Evolutionary conservation across 495 filamentous ascomycete genomes (phyloP).

Genomic region (Diplogelasinospora grovesii): DNA sequence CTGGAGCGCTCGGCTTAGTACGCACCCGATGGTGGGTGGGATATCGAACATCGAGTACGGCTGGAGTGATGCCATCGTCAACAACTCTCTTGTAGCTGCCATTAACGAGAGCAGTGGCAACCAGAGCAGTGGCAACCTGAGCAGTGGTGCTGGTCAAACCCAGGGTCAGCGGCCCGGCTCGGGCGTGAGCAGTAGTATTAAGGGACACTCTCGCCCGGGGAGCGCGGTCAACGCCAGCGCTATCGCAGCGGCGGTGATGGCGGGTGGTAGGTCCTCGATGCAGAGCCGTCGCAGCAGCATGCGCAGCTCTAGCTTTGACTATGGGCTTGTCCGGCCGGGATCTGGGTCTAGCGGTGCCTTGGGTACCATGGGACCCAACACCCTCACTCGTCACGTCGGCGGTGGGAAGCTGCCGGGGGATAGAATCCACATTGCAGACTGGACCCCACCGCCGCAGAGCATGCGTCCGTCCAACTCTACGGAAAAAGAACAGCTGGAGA

Average conservation of each 20-base stretch:
- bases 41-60: slow-evolving; percentile 97
- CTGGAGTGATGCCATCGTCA: slow-evolving; percentile 87
- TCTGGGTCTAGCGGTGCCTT: slow-evolving; percentile 65
- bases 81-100: slow-evolving; percentile 55
- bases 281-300: slow-evolving; percentile 37
- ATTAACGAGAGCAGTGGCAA: slow-evolving; percentile 37
- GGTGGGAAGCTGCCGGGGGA: slow-evolving; percentile 69
- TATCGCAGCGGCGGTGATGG: slow-evolving; percentile 7
- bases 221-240: slow-evolving; percentile 27
- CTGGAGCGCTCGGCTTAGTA: slow-evolving; percentile 90
- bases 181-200: slow-evolving; percentile 19
- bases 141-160: too few relatives aligned
- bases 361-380: slow-evolving; percentile 39
- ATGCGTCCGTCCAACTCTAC: slow-evolving; percentile 71
- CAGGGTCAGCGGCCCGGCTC: slow-evolving; percentile 20
- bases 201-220: slow-evolving; percentile 35
- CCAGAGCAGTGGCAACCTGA: slow-evolving; percentile 9
- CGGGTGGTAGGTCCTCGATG: slow-evolving; percentile 29
- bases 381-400: slow-evolving; percentile 22
- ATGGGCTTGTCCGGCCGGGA: slow-evolving; percentile 25
- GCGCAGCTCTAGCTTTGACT: slow-evolving; percentile 37
- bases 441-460: slow-evolving; percentile 87
- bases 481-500: slow-evolving; percentile 75
- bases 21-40: slow-evolving; percentile 83
- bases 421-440: slow-evolving; percentile 77